Evolutionary conservation across 768 basidiomycete species (phyloP), one percentile per base, ranked within the genome.

Genomic region (Cyclocybe cylindracea): DNA sequence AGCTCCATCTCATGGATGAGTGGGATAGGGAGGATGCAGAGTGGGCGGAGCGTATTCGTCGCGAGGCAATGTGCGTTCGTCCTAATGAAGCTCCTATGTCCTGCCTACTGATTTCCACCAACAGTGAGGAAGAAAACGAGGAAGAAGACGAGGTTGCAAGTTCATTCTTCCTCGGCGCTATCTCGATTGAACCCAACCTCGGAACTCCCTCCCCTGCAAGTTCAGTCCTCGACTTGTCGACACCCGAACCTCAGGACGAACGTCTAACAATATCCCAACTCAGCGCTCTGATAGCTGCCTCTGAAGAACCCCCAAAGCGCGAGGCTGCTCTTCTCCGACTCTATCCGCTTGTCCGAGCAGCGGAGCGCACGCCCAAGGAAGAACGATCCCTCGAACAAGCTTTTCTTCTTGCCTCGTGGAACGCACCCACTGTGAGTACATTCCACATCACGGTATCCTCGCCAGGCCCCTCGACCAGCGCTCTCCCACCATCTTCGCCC

Each of bases 401-500:
- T 16, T 29, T 60, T 60, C 18, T 44, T 68, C 16, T 54, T 68
- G 10, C 16, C 1, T 53, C 54, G 11, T 62, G 61, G 63, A 49
- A 51, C 39, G 33, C 38, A 9, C 51, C 55, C 7, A 13, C 16
- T 1, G 13, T 31, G 11, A 11, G 11, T 10, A 16, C 40, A 38
- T 31, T 37, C 48, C 29, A 18, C n/a, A 9, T 14, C n/a, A 35
- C 37, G 8, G 13, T 18, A 39, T 36, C 16, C 24, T 14, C 48
- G 4, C 39, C n/a, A 2, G 18, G 14, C 1, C 14, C 33, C 37
- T 35, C 49, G 11, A 31, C 36, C 11, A 5, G 14, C 13, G 40
- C 16, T 16, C 19, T 10, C 43, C 53, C 19, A 13, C 49, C 11
- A 38, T 41, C 33, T 7, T 44, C 24, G 24, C 24, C 24, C 34